Evolutionary conservation across 2,329 filamentous ascomycete species (phyloP), one percentile per base, ranked within the genome.

Genomic region (Diaporthe caulivora): DNA sequence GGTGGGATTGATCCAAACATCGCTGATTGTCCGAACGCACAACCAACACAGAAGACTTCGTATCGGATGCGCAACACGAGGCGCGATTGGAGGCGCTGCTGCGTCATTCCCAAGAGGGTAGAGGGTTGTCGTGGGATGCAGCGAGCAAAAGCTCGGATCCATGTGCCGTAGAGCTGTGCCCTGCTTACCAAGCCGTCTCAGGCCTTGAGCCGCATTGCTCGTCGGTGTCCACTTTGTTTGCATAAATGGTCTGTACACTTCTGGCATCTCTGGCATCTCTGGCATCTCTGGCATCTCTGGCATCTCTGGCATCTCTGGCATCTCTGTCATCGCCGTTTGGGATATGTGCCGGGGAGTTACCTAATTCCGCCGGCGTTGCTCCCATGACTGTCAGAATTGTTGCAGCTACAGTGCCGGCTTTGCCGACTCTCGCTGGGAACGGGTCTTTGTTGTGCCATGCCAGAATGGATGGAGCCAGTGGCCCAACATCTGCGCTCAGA

Each of bases 181-280:
- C 7, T 24, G 44, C 62, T 53, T 18, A 53, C n/a, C 47, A 67
- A 53, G 44, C n/a, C n/a, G 62, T 67, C 62, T 67, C 62, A 67
- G 62, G 8, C 15, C 31, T 40, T 65, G 62, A 65, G 44, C 44
- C 44, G 44, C 60, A 65, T 51, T 51, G 29, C 60, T 65, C 44
- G 60, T 65, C 60, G 44, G 60, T 65, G 60, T 65, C 29, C 60
- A 49, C 42, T 18, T 34, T 65, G 60, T 37, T 65, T 51, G 62
- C 62, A 65, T 26, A 40, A 53, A 53, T 67, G 62, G 62, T 47
- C 47, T 53, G 62, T 53, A 29, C 47, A 26, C 15, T 40, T 40
- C 47, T 40, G 47, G 29, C 62, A 17, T 67, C 62, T 51, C 21
- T 53, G 21, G 37, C 13, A 21, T 67, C 7, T n/a, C n/a, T n/a